A percentile compares a stretch with the other conserved stretches of the same genome.
phyloP scores from a whole-genome alignment of 176 grass and related monocot genomes.

The Bromus sterilis region DNA sequence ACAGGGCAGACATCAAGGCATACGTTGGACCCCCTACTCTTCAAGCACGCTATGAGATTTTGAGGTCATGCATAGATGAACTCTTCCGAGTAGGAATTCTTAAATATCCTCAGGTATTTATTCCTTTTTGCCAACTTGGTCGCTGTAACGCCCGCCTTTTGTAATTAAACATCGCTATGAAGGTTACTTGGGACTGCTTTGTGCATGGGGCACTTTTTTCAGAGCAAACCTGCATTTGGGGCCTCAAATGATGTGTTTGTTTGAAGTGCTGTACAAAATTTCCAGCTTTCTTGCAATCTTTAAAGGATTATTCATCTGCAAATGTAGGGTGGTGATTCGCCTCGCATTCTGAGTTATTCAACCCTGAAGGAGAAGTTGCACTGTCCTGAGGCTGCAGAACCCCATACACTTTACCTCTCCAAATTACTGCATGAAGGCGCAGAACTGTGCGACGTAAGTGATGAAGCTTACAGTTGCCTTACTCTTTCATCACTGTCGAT shows the following conservation, averaged over 20 bases:
- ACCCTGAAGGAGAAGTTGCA: slow-evolving; percentile 70
- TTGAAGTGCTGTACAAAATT: neutral
- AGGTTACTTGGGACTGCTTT: neutral
- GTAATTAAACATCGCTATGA: neutral
- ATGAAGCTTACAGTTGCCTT: neutral
- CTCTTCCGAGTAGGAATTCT: slow-evolving; percentile 84
- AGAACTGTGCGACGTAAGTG: slow-evolving; percentile 70
- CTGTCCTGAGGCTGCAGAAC: slow-evolving; percentile 40
- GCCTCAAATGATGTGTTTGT: neutral
- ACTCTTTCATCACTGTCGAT: neutral
- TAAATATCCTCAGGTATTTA: slow-evolving; percentile 47
- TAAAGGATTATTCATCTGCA: neutral
- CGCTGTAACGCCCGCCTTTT: neutral
- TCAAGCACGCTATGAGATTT: slow-evolving; percentile 91
- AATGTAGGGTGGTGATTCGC: slow-evolving; percentile 26
- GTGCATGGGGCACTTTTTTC: neutral
- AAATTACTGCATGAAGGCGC: slow-evolving; percentile 70
- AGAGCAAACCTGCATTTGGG: neutral
- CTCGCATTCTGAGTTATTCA: slow-evolving; percentile 57
- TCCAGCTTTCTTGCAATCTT: neutral
- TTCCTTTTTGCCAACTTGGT: slow-evolving; percentile 6
- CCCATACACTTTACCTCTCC: slow-evolving; percentile 39
- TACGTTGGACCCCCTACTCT: slow-evolving; percentile 89
- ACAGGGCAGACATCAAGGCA: slow-evolving; percentile 98
- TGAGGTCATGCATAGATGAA: slow-evolving; percentile 95